Conservation (phyloP, 495 filamentous ascomycete genomes). For the Peziza echinospora region DNA sequence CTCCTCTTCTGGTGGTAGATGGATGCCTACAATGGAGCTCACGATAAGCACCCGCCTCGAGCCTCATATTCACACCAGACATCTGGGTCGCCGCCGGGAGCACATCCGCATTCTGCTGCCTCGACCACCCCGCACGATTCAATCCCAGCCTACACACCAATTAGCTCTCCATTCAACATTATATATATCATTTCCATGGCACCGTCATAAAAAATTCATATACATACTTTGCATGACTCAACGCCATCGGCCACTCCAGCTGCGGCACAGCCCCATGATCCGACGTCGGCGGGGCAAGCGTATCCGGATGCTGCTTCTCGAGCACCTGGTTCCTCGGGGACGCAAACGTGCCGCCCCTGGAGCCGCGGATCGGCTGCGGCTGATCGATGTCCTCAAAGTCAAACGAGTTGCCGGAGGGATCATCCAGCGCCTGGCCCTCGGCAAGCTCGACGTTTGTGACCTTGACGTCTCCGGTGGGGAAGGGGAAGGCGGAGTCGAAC, state of each 20-base stretch:
- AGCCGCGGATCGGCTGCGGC: conserved; percentile 49
- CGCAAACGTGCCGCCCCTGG: conserved; percentile 28
- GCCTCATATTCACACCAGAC: conserved; percentile 61
- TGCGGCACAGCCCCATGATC: background rate
- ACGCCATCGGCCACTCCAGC: conserved; percentile 21
- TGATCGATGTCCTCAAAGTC: conserved; percentile 39
- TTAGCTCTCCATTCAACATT: too few species aligned
- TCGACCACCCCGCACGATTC: conserved; percentile 39
- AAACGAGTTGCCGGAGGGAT: conserved; percentile 36
- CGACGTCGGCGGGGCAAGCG: background rate
- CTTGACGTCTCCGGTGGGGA: conserved; percentile 13
- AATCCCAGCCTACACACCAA: conserved; percentile 36
- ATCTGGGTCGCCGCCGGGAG: conserved; percentile 43
- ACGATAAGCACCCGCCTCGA: conserved; percentile 41
- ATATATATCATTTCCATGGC: conserved; percentile 20
- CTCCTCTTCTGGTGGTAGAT: background rate
- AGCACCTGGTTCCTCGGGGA: background rate
- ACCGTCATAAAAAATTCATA: conserved; percentile 12
- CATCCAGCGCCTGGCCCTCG: conserved; percentile 34
- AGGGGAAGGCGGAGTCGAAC: conserved; percentile 8
- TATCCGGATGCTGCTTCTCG: background rate
- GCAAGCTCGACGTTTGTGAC: conserved; percentile 19
- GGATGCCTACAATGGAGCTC: conserved; percentile 38
- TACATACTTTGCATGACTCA: conserved; percentile 22
- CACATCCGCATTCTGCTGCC: conserved; percentile 50